These are phyloP conservation scores for Pyrrhoderma lamaoense DNA, from an alignment of 1,284 basidiomycete genomes.

Conservation along the genomic window DNA sequence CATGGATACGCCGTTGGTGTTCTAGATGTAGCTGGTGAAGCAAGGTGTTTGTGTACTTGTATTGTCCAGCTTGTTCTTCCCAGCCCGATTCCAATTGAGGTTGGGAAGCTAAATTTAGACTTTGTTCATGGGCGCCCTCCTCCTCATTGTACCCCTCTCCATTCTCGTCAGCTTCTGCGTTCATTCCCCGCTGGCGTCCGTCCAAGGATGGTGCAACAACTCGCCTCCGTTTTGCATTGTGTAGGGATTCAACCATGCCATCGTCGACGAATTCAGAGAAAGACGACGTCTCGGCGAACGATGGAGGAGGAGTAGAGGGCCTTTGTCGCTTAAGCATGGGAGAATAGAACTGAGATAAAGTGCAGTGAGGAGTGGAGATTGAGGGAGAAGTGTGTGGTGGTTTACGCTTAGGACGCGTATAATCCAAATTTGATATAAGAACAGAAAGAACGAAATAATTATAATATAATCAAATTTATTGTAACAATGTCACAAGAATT, in stretches of 20 bases:
- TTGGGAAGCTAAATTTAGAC: neutral
- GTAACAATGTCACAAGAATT: too few relatives aligned
- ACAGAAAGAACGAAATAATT: too few relatives aligned
- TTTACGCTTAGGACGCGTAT: too few relatives aligned
- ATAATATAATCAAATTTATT: too few relatives aligned
- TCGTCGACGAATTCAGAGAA: slow-evolving; percentile 9
- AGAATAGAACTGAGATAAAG: neutral
- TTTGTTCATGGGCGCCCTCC: slow-evolving; percentile 15
- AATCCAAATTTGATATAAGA: too few relatives aligned
- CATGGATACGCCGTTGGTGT: slow-evolving; percentile 43
- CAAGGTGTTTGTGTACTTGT: slow-evolving; percentile 52
- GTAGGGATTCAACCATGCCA: neutral
- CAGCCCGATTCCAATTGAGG: slow-evolving; percentile 17
- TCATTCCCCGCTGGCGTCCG: slow-evolving; percentile 9
- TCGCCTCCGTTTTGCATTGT: slow-evolving; percentile 28
- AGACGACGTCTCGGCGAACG: slow-evolving; percentile 32
- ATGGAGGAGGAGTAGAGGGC: slow-evolving; percentile 41
- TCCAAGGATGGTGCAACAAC: slow-evolving; percentile 25
- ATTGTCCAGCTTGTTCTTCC: slow-evolving; percentile 30
- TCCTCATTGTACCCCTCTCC: slow-evolving; percentile 25
- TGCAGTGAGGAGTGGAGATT: neutral
- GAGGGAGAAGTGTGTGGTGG: slow-evolving; percentile 1
- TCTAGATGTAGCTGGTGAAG: slow-evolving; percentile 62
- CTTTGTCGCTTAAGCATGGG: slow-evolving; percentile 66
- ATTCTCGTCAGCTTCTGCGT: slow-evolving; percentile 31